Evolutionary conservation across 306 rosid genomes (phyloP), one percentile per base, ranked within the genome.

Genomic region (Vigna radiata): DNA sequence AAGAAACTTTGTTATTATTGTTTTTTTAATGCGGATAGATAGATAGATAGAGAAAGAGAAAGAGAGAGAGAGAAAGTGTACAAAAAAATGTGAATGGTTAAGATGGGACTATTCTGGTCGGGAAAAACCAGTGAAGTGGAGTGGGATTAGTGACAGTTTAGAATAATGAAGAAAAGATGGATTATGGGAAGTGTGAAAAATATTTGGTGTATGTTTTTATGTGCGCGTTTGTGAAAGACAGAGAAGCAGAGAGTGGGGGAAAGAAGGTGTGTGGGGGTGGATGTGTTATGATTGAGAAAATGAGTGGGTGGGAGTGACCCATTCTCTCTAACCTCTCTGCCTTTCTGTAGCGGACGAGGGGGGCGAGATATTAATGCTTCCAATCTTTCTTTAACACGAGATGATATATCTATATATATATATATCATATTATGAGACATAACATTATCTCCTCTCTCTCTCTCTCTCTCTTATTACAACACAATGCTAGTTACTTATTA

Each of bases 31-130:
- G 16, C 10, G 33, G 6, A 25, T 11, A 33, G 67, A n/a, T n/a
- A n/a, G n/a, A n/a, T n/a, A 73, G 44, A 74, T 43, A 27, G 47
- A 59, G 17, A 47, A 31, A 11, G 47, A 21, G 55, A 58, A 17
- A 73, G 43, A 29, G 47, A 59, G 27, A 61, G 50, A 16, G 47
- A 33, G 77, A 54, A 47, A 64, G 83, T 70, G 90, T 79, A 88
- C 87, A 88, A 88, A 88, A 88, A 88, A 88, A 79, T 82, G 78
- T 72, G 47, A 83, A 85, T 77, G 92, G 91, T 68, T 80, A 85
- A 67, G 98, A 89, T 90, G 90, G 97, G 97, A 92, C 97, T 88
- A 79, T 68, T 85, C 97, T 86, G 97, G 97, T 95, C 96, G 93
- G 94, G 93, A 81, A 77, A 87, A 79, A 72, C 48, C 71, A 85